Base-by-base conservation (phyloP, 139 green algal genomes). In the Chara braunii region DNA sequence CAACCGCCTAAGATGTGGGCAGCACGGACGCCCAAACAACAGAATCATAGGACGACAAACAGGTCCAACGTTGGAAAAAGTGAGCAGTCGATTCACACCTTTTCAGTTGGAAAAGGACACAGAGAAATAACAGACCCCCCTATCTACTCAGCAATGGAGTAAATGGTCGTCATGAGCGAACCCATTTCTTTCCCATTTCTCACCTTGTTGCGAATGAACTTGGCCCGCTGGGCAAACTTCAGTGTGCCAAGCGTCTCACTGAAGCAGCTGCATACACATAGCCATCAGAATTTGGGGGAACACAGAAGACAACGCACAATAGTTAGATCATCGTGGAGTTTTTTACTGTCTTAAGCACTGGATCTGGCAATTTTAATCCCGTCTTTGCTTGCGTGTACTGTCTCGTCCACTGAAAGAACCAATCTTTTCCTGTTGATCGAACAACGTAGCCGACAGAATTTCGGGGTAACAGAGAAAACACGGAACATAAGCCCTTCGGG, bases 231-330 rank as follows among this genome's bases (percentile, higher is more conserved):
- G 30, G 87, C 88, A 78, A 96, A 96, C 24, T 83, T 76, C 26
- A 96, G 85, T n/a, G 90, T 95, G 70, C 63, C 84, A n/a, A 92
- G 68, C 12, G 90, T 95, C 79, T 96, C 89, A 36, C 94, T 86
- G 40, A 89, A 70, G 71, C 69, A 85, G n/a, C n/a, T 56, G 51
- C 63, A 28, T 58, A 44, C n/a, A n/a, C n/a, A n/a, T n/a, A n/a
- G n/a, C n/a, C n/a, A n/a, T n/a, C n/a, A n/a, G n/a, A n/a, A n/a
- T n/a, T n/a, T n/a, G n/a, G n/a, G n/a, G n/a, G n/a, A n/a, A n/a
- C n/a, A n/a, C n/a, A n/a, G n/a, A n/a, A n/a, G n/a, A n/a, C n/a
- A n/a, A n/a, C n/a, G n/a, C n/a, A n/a, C n/a, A n/a, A n/a, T n/a
- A n/a, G n/a, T n/a, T n/a, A n/a, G n/a, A n/a, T n/a, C n/a, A n/a